These are phyloP conservation scores for Colletotrichum godetiae DNA, from an alignment of 2,329 filamentous ascomycete genomes.

Conservation along the genomic window DNA sequence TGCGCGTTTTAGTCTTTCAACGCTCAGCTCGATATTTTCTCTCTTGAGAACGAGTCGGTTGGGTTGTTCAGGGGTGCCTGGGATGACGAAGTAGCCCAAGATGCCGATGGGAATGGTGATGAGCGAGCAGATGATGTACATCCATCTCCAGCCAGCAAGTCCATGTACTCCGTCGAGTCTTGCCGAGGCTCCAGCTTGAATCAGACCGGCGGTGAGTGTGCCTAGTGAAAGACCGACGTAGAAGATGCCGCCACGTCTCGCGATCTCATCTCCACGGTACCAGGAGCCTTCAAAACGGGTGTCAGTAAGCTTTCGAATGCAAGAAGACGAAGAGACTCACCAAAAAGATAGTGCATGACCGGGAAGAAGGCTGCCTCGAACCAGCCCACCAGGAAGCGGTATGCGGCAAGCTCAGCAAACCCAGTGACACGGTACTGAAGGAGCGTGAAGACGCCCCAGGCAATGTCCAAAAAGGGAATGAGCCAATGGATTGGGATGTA, in stretches of 20 bases:
- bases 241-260: constrained; percentile 55
- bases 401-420: constrained; percentile 37
- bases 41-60: constrained; percentile 43
- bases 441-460: constrained; percentile 68
- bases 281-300: constrained; percentile 54
- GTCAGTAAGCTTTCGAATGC: constrained; percentile 45
- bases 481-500: constrained; percentile 43
- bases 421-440: constrained; percentile 44
- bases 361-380: constrained; percentile 47
- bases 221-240: constrained; percentile 56
- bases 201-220: constrained; percentile 55
- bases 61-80: constrained; percentile 44
- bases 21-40: constrained; percentile 40
- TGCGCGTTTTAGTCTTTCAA: constrained; percentile 47
- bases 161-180: constrained; percentile 53
- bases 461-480: constrained; percentile 51
- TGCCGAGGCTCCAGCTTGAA: constrained; percentile 57
- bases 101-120: constrained; percentile 55
- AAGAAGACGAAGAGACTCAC: constrained; percentile 30
- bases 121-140: constrained; percentile 57
- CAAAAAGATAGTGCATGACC: constrained; percentile 52
- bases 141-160: constrained; percentile 57
- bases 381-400: constrained; percentile 48
- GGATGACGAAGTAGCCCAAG: constrained; percentile 52
- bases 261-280: constrained; percentile 57